phyloP scores from a whole-genome alignment of 1,284 basidiomycete genomes.

The Microstroma glucosiphilum region DNA sequence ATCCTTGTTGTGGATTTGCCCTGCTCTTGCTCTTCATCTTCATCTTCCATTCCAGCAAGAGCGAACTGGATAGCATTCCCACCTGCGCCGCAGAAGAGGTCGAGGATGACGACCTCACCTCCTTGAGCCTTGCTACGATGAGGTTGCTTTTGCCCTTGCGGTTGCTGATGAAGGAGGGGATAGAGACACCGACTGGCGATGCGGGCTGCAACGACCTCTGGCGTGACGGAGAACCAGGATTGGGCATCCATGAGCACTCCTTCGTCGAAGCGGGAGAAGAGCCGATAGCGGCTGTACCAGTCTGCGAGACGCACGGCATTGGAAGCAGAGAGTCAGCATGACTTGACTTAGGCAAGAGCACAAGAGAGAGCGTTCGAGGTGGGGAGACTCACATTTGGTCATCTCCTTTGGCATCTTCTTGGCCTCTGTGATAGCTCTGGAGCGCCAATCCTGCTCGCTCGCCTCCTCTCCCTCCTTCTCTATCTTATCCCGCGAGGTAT shows the following conservation, averaged over 20 bases:
- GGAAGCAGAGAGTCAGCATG: background rate
- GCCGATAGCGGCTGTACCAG: constrained; percentile 31
- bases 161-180: background rate
- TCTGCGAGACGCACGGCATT: constrained; percentile 19
- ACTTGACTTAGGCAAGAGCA: background rate
- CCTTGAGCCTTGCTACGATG: constrained; percentile 8
- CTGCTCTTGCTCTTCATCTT: constrained; percentile 54
- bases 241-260: constrained; percentile 62
- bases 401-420: constrained; percentile 4
- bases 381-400: constrained; percentile 2
- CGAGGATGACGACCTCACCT: constrained; percentile 58
- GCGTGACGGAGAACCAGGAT: constrained; percentile 96
- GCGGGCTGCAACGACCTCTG: constrained; percentile 80
- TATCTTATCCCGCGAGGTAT: no score
- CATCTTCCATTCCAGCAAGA: constrained; percentile 64
- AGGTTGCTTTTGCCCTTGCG: background rate
- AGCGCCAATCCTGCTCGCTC: background rate
- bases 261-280: constrained; percentile 38
- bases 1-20: constrained; percentile 55
- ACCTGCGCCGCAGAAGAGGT: constrained; percentile 95
- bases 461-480: no score
- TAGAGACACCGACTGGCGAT: constrained; percentile 75
- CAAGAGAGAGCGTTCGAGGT: background rate
- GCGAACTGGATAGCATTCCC: constrained; percentile 97
- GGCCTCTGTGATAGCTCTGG: constrained; percentile 4